Base-by-base conservation (phyloP, 2,329 filamentous ascomycete genomes). In the Leptographium radiaticola region DNA sequence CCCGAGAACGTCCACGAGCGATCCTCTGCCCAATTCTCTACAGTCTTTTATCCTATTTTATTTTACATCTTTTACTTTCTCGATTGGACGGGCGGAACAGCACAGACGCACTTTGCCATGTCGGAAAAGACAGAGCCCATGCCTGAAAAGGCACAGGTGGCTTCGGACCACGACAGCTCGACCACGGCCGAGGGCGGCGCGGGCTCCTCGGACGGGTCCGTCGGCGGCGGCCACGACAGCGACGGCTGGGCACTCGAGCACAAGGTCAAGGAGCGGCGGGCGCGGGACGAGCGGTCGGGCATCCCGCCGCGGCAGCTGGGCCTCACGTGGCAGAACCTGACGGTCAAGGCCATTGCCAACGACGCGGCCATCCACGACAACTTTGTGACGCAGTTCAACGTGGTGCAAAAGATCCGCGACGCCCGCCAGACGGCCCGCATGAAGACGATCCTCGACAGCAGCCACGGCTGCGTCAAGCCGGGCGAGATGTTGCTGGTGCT, bases 341-440 rank as follows among this genome's bases (percentile, higher is more conserved):
- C 72, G 0, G 83, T 87, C 18, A 73, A 80, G 52, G 83, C 78
- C 16, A 68, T 79, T 63, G 75, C 77, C 31, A 69, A 80, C 16
- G 79, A 83, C 31, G 77, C 82, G 2, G 78, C 80, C 10, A 70
- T 86, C 34, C 81, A 86, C 58, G 82, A 86, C 59, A 80, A 85
- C 50, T 75, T 84, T 49, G 51, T 79, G 1, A 78, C 77, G 0
- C 80, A 79, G 58, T 78, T 75, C 68, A 79, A 79, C 62, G 65
- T 82, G 2, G 70, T 73, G 31, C 71, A 75, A 40, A 67, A 74
- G n/a, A 59, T 76, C 59, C 75, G 71, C 59, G 80, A 82, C 58
- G 69, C 68, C 54, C 70, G 70, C 59, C 70, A 69, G 43, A 81
- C 78, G 60, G 74, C 77, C 0, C 79, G 83, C 0, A 66, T 84